Evolutionary conservation across 805 yeast species (phyloP).

Genomic region (Sugiyamaella valdiviana): DNA sequence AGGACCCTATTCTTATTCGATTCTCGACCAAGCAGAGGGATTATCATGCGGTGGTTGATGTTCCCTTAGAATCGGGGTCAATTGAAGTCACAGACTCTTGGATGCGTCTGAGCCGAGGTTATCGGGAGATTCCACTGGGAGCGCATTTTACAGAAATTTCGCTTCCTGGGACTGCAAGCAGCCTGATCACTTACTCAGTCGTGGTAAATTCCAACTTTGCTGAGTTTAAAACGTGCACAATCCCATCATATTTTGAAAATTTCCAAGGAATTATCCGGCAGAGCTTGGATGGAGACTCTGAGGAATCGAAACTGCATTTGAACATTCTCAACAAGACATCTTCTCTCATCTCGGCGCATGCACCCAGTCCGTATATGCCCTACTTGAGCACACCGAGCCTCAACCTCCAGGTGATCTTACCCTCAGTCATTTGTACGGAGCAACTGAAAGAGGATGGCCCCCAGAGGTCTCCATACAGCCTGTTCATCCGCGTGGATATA

Average conservation of each 20-base stretch:
- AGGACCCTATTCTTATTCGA: background rate
- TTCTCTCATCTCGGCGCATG: slow-evolving; percentile 10
- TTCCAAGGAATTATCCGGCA: slow-evolving; percentile 11
- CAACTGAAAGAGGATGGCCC: background rate
- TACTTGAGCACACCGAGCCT: slow-evolving; percentile 2
- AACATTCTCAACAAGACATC: slow-evolving; percentile 8
- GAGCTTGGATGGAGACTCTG: slow-evolving; percentile 7
- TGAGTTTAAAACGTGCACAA: background rate
- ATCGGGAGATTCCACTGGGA: background rate
- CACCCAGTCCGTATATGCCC: slow-evolving; percentile 17
- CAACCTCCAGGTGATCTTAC: slow-evolving; percentile 14
- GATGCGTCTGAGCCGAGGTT: background rate
- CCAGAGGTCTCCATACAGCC: background rate
- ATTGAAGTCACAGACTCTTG: background rate
- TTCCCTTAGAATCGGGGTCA: background rate
- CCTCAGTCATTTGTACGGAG: slow-evolving; percentile 2
- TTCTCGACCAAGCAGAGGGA: background rate
- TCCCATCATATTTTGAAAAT: slow-evolving; percentile 9
- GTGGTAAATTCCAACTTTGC: background rate
- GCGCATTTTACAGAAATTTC: background rate
- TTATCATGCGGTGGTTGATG: background rate
- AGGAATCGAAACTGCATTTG: slow-evolving; percentile 18
- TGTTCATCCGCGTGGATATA: slow-evolving; percentile 41
- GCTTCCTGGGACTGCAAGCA: background rate
- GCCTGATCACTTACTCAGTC: slow-evolving; percentile 10